A percentile compares a stretch with the other conserved stretches of the same genome.
These are phyloP conservation scores for Penicillium verrucosum DNA, from an alignment of 2,329 filamentous ascomycete genomes.

Conservation along the genomic window DNA sequence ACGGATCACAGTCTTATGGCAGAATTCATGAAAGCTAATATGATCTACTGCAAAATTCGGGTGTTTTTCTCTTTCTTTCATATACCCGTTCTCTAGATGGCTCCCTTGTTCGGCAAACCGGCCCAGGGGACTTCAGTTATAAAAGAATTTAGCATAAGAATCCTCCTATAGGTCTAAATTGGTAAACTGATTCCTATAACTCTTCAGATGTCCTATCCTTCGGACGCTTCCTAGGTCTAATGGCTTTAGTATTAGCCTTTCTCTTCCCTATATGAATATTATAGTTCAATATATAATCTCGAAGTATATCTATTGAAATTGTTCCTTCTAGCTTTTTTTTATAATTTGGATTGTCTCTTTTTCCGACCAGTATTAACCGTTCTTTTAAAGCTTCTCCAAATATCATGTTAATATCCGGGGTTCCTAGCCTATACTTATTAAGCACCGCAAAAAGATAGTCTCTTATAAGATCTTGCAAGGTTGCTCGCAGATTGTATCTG, in stretches of 20 bases:
- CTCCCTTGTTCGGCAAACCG: too few species aligned
- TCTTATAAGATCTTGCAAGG: background rate
- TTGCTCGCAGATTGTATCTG: background rate
- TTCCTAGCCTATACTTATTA: constrained; percentile 1
- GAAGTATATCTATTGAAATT: constrained; percentile 3
- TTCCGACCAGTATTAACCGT: background rate
- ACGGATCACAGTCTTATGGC: too few species aligned
- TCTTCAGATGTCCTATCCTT: background rate
- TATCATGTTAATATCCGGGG: background rate
- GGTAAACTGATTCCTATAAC: too few species aligned
- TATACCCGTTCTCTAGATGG: too few species aligned
- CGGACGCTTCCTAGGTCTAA: background rate
- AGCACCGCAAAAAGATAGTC: background rate
- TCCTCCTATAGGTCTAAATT: too few species aligned
- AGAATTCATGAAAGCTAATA: too few species aligned
- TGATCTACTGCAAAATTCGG: too few species aligned
- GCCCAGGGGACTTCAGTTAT: too few species aligned
- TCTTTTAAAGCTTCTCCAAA: constrained; percentile 2
- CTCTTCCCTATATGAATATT: constrained; percentile 5
- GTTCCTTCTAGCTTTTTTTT: background rate
- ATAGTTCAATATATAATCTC: constrained; percentile 5
- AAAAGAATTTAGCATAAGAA: too few species aligned
- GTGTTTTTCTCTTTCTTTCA: too few species aligned
- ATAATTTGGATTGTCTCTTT: constrained; percentile 3
- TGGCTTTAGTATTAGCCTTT: background rate